These are phyloP conservation scores for Trypanosoma scelopori DNA, from an alignment of 208 protist species.

Conservation along the genomic window DNA sequence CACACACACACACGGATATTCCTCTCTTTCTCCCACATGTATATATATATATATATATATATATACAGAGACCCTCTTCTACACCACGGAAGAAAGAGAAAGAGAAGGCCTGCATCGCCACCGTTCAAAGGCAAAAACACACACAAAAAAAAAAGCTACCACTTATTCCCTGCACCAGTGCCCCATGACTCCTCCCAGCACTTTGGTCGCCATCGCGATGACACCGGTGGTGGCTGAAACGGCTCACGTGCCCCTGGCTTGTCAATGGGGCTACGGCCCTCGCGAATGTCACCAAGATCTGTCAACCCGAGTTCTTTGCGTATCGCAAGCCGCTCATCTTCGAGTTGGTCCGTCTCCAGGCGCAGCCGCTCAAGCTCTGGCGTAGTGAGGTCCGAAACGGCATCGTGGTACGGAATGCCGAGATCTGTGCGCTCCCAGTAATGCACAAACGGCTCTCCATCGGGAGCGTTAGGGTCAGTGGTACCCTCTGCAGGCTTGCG, in stretches of 20 bases:
- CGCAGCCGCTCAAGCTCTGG: constrained; percentile 82
- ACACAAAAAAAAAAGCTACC: constrained; percentile 16
- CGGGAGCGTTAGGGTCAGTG: constrained; percentile 67
- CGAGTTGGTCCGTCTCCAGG: constrained; percentile 77
- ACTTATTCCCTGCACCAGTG: constrained; percentile 53
- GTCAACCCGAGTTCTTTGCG: constrained; percentile 85
- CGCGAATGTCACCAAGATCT: constrained; percentile 84
- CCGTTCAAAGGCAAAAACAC: not conserved
- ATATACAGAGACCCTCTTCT: not conserved
- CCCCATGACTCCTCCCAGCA: constrained; percentile 90
- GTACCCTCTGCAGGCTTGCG: constrained; percentile 79
- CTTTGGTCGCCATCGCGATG: constrained; percentile 86
- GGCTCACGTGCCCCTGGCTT: constrained; percentile 46
- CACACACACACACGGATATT: not conserved
- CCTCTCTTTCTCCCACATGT: too few relatives aligned
- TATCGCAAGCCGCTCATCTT: constrained; percentile 82
- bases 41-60: not conserved
- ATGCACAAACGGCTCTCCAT: constrained; percentile 80
- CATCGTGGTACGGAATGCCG: constrained; percentile 87
- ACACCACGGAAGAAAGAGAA: not conserved
- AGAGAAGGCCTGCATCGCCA: too few relatives aligned
- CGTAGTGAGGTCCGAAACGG: constrained; percentile 82
- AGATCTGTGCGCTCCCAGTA: constrained; percentile 90
- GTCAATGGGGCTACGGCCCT: constrained; percentile 72
- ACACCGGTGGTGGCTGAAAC: constrained; percentile 81